phyloP scores from a whole-genome alignment of 208 protist genomes.

The Acanthamoeba healyi region DNA sequence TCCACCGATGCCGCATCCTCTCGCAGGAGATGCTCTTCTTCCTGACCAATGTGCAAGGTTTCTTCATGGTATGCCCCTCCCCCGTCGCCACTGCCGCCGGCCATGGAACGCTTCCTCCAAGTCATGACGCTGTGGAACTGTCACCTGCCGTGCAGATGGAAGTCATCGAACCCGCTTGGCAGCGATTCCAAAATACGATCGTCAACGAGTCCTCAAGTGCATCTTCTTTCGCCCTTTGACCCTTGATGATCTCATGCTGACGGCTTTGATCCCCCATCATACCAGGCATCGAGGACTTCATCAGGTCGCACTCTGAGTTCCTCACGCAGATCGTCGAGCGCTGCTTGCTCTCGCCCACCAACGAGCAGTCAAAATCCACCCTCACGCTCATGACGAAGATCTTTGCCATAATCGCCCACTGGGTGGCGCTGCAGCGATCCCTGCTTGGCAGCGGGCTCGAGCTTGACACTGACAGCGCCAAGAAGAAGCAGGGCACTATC shows the following conservation, averaged over 20 bases:
- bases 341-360: constrained; percentile 8
- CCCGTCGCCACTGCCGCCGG: no score
- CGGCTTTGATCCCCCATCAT: background rate
- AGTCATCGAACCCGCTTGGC: constrained; percentile 48
- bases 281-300: background rate
- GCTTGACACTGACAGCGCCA: background rate
- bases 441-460: constrained; percentile 54
- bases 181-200: constrained; percentile 55
- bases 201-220: constrained; percentile 24
- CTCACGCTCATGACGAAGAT: background rate
- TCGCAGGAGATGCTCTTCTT: constrained; percentile 88
- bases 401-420: background rate
- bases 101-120: no score
- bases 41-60: constrained; percentile 90
- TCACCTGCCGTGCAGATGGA: constrained; percentile 7
- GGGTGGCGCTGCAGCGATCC: constrained; percentile 9
- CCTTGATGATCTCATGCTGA: background rate
- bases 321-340: constrained; percentile 24
- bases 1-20: constrained; percentile 80
- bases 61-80: constrained; percentile 88
- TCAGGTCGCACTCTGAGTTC: constrained; percentile 17
- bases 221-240: background rate
- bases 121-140: no score
- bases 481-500: background rate
- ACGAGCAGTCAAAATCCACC: background rate